Conservation (phyloP, 2,329 filamentous ascomycete genomes). For the Tolypocladium ovalisporum region DNA sequence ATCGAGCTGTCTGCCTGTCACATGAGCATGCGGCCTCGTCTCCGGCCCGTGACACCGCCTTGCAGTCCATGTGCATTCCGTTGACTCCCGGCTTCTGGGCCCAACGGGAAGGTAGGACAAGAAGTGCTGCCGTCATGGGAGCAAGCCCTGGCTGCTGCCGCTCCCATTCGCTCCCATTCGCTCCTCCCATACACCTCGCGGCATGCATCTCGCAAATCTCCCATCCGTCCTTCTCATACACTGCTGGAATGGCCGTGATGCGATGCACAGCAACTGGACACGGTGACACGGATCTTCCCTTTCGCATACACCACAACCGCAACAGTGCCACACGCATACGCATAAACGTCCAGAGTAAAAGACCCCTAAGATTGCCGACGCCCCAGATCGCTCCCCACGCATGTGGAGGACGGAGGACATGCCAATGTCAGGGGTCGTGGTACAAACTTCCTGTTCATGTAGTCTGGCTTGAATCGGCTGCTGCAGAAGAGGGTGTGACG, state of each 20-base stretch:
- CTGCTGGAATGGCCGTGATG: background rate
- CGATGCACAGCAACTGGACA: background rate
- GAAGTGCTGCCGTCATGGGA: background rate
- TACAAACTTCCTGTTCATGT: background rate
- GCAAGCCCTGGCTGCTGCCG: background rate
- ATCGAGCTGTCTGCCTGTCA: background rate
- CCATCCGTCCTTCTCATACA: background rate
- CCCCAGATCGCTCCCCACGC: background rate
- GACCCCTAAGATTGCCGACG: background rate
- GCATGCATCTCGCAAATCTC: background rate
- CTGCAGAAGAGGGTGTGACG: background rate
- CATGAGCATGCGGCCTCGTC: background rate
- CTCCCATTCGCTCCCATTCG: background rate
- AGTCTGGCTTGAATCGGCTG: background rate
- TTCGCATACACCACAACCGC: background rate
- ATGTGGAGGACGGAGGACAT: background rate
- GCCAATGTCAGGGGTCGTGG: background rate
- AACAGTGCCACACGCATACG: background rate
- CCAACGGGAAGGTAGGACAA: background rate
- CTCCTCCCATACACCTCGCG: background rate
- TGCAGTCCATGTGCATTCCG: background rate
- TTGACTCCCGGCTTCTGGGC: background rate
- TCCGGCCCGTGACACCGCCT: background rate
- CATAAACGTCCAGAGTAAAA: background rate
- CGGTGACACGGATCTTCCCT: constrained; percentile 1